Percentiles rank a stretch among this genome's conserved stretches.
These are phyloP conservation scores for Dalbergia oliveri DNA, from an alignment of 306 rosid genomes.

Conservation along the genomic window DNA sequence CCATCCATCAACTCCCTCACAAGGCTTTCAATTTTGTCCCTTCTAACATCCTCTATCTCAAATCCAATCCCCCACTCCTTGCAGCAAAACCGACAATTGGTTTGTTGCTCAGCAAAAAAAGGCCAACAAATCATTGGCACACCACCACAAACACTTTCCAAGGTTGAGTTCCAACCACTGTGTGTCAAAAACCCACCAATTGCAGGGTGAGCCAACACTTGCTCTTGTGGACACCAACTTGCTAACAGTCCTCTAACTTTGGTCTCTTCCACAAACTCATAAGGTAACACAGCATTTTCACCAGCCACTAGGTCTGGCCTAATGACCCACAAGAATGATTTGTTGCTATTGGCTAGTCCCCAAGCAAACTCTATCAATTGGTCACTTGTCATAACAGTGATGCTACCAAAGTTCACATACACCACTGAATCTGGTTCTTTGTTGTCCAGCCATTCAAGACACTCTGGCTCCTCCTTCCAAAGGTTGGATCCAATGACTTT, in stretches of 20 bases:
- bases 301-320: too few species aligned
- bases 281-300: constrained; percentile 44
- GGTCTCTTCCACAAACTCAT: constrained; percentile 49
- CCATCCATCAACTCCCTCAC: constrained; percentile 63
- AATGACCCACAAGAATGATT: too few species aligned
- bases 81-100: constrained; percentile 55
- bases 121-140: too few species aligned
- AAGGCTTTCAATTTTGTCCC: constrained; percentile 44
- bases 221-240: constrained; percentile 67
- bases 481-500: too few species aligned
- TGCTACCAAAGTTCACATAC: too few species aligned
- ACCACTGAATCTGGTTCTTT: too few species aligned
- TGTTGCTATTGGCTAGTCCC: too few species aligned
- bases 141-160: too few species aligned
- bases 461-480: too few species aligned
- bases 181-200: constrained; percentile 68
- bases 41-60: constrained; percentile 56
- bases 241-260: constrained; percentile 45
- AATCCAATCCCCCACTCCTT: constrained; percentile 64
- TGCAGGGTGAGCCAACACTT: constrained; percentile 54
- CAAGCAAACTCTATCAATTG: too few species aligned
- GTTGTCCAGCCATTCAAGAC: too few species aligned
- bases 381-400: too few species aligned
- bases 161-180: constrained; percentile 56
- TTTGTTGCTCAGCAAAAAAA: constrained; percentile 66